These are phyloP conservation scores for Globisporangium cylindrosporum DNA, from an alignment of 352 stramenopile genomes.

Conservation along the genomic window DNA sequence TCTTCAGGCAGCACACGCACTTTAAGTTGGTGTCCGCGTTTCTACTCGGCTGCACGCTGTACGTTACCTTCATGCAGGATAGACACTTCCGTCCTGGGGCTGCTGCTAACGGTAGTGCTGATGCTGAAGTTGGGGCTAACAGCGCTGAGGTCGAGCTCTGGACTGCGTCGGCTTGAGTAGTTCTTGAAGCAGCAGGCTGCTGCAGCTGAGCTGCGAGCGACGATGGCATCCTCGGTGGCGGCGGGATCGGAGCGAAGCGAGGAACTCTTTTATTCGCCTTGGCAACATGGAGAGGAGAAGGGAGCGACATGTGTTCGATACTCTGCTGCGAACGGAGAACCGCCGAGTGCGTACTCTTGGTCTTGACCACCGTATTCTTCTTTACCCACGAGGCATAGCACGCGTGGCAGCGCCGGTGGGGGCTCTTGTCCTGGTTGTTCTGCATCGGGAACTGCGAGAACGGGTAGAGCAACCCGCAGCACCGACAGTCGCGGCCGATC, in stretches of 20 bases:
- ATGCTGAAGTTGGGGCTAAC: not conserved
- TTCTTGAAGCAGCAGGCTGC: not conserved
- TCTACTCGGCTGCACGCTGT: not conserved
- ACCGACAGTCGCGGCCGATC: not conserved
- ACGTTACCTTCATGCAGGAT: not conserved
- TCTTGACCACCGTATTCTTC: not conserved
- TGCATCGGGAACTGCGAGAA: not conserved
- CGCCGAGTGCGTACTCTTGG: not conserved
- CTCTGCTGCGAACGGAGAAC: too few species aligned
- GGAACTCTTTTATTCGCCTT: too few species aligned
- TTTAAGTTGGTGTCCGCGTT: not conserved
- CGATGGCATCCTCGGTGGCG: not conserved
- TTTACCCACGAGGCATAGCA: not conserved
- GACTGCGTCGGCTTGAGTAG: not conserved
- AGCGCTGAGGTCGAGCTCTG: not conserved
- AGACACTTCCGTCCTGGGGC: not conserved
- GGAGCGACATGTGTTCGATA: too few species aligned
- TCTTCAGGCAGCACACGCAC: constrained; percentile 3
- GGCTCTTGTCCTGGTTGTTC: not conserved
- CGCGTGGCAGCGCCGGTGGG: not conserved
- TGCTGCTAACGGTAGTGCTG: not conserved
- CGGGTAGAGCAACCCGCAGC: not conserved
- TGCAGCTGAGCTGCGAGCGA: not conserved
- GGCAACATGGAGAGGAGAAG: too few species aligned
- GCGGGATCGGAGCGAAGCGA: too few species aligned